Evolutionary conservation across 352 stramenopile species (phyloP).

Genomic region (Pythium oligandrum): DNA sequence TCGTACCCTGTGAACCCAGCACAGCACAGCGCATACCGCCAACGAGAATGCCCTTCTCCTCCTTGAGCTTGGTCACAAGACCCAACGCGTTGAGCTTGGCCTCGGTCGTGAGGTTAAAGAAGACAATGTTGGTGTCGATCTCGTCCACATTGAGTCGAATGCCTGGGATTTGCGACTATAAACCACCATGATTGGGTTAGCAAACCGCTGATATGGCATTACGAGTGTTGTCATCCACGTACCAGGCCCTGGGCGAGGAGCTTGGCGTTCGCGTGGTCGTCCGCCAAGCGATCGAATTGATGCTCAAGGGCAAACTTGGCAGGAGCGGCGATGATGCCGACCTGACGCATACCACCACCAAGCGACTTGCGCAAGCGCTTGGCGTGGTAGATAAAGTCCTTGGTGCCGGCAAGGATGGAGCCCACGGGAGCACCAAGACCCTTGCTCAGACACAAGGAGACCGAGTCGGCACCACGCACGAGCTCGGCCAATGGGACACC

Average conservation of each 20-base stretch:
- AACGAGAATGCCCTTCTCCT: constrained; percentile 68
- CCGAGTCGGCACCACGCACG: constrained; percentile 82
- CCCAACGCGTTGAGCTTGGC: constrained; percentile 51
- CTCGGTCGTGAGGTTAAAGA: constrained; percentile 54
- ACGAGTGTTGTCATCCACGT: no score
- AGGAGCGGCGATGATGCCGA: constrained; percentile 90
- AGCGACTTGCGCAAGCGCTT: constrained; percentile 93
- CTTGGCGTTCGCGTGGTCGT: constrained; percentile 82
- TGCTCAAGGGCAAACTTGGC: constrained; percentile 89
- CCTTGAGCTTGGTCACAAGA: constrained; percentile 52
- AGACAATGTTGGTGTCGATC: constrained; percentile 90
- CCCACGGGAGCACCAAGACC: constrained; percentile 92
- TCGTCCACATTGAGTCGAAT: constrained; percentile 52
- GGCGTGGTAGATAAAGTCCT: constrained; percentile 87
- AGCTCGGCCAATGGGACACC: constrained; percentile 69
- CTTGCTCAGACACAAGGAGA: constrained; percentile 96
- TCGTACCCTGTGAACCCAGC: no score
- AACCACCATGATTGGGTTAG: background rate
- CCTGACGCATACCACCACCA: constrained; percentile 96
- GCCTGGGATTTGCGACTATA: constrained; percentile 43
- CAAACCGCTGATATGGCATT: no score
- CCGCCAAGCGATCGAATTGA: constrained; percentile 76
- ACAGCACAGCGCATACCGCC: constrained; percentile 18
- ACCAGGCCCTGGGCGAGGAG: constrained; percentile 53
- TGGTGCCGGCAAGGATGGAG: constrained; percentile 89